phyloP scores from a whole-genome alignment of 75 land plant genomes.

The Isoetes taiwanensis region DNA sequence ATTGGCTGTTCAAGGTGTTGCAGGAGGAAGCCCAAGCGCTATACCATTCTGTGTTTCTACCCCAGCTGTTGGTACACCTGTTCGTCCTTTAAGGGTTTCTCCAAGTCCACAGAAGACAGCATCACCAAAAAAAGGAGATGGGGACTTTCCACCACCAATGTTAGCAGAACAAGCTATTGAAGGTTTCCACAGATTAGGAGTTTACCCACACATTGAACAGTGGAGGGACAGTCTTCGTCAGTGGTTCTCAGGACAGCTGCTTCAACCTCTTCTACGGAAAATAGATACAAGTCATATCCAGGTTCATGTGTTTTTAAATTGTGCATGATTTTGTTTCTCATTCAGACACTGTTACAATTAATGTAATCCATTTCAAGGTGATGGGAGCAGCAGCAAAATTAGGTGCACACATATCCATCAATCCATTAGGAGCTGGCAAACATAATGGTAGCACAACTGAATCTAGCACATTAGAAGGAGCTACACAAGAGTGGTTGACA shows the following conservation, averaged over 20 bases:
- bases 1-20: constrained; percentile 48
- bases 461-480: constrained; percentile 27
- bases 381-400: constrained; percentile 77
- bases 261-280: constrained; percentile 68
- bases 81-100: constrained; percentile 89
- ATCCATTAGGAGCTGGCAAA: constrained; percentile 49
- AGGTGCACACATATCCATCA: constrained; percentile 45
- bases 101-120: constrained; percentile 64
- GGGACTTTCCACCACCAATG: constrained; percentile 76
- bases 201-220: constrained; percentile 80
- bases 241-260: constrained; percentile 80
- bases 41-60: constrained; percentile 30
- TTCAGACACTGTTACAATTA: background rate
- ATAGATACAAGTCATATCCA: constrained; percentile 80
- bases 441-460: constrained; percentile 14
- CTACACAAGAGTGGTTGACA: constrained; percentile 66
- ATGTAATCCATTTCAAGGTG: constrained; percentile 33
- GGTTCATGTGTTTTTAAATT: constrained; percentile 24
- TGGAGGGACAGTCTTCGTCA: constrained; percentile 94
- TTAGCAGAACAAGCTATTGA: constrained; percentile 59
- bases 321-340: background rate
- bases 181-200: constrained; percentile 56
- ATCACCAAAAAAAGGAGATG: constrained; percentile 90
- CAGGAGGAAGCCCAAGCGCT: constrained; percentile 31
- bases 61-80: constrained; percentile 36